Conservation (phyloP, 1,139 yeast genomes). For the Taiozyma sp. region DNA sequence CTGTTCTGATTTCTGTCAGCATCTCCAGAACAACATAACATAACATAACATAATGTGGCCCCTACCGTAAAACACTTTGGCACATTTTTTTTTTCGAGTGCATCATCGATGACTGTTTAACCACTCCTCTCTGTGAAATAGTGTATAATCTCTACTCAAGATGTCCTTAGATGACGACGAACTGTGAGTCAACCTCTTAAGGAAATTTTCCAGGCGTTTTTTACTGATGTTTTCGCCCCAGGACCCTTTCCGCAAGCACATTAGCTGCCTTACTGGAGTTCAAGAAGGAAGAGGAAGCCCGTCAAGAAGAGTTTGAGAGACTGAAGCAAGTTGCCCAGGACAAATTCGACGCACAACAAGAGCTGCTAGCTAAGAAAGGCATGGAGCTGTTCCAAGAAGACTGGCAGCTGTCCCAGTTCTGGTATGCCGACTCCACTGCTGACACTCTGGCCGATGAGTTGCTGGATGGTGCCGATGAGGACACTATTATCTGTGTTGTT, state of each 20-base stretch:
- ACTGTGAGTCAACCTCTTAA: neutral
- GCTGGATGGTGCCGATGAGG: slow-evolving; percentile 67
- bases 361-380: slow-evolving; percentile 33
- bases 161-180: slow-evolving; percentile 12
- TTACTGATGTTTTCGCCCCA: neutral
- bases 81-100: neutral
- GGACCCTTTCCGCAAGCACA: slow-evolving; percentile 50
- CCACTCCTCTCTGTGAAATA: neutral
- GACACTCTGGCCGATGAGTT: slow-evolving; percentile 60
- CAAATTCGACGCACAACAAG: slow-evolving; percentile 26
- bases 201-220: neutral
- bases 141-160: neutral
- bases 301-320: slow-evolving; percentile 54
- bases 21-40: neutral
- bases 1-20: slow-evolving; percentile 2
- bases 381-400: slow-evolving; percentile 79
- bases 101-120: neutral
- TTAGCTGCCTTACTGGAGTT: slow-evolving; percentile 77
- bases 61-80: neutral
- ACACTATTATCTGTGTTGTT: slow-evolving; percentile 68
- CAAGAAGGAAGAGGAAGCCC: slow-evolving; percentile 57
- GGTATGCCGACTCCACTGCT: slow-evolving; percentile 80
- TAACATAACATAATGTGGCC: neutral
- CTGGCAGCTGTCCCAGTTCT: slow-evolving; percentile 92
- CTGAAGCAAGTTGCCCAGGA: slow-evolving; percentile 57